Percentiles rank a stretch among this genome's conserved stretches.
phyloP scores from a whole-genome alignment of 768 basidiomycete species.

The Polyporus arcularius region DNA sequence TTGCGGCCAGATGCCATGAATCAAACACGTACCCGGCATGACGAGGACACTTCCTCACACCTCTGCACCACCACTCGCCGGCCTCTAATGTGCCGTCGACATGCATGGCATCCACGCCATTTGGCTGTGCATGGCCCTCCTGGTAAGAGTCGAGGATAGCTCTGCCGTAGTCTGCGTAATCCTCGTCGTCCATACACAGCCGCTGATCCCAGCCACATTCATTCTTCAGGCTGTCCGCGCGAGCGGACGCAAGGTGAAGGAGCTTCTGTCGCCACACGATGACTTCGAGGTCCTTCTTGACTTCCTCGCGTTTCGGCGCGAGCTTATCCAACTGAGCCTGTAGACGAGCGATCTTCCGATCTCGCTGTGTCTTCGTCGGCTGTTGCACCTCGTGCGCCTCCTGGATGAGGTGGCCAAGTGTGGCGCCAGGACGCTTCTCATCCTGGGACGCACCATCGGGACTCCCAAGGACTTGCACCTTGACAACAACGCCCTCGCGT shows the following conservation, averaged over 20 bases:
- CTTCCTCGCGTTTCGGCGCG: constrained; percentile 59
- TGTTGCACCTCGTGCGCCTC: constrained; percentile 28
- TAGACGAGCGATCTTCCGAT: constrained; percentile 59
- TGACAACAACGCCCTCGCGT: constrained; percentile 70
- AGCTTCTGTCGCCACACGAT: constrained; percentile 71
- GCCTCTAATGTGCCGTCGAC: constrained; percentile 35
- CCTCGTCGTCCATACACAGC: constrained; percentile 79
- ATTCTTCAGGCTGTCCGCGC: constrained; percentile 56
- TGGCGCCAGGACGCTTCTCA: constrained; percentile 3
- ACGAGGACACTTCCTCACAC: constrained; percentile 73
- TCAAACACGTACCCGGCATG: constrained; percentile 63
- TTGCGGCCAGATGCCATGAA: not conserved
- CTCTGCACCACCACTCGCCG: constrained; percentile 79
- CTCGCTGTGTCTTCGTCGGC: constrained; percentile 47
- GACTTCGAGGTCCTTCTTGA: constrained; percentile 70
- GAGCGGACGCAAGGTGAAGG: constrained; percentile 64
- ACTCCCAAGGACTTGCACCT: constrained; percentile 22
- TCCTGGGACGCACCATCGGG: constrained; percentile 1
- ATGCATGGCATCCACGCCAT: constrained; percentile 40
- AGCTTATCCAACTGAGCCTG: constrained; percentile 56
- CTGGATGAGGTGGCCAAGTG: not conserved
- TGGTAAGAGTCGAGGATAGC: constrained; percentile 75
- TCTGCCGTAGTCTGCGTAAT: constrained; percentile 69
- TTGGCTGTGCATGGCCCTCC: constrained; percentile 32
- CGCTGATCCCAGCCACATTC: constrained; percentile 91